Base-by-base conservation (phyloP, 2,329 filamentous ascomycete genomes). In the Fusarium buharicum region DNA sequence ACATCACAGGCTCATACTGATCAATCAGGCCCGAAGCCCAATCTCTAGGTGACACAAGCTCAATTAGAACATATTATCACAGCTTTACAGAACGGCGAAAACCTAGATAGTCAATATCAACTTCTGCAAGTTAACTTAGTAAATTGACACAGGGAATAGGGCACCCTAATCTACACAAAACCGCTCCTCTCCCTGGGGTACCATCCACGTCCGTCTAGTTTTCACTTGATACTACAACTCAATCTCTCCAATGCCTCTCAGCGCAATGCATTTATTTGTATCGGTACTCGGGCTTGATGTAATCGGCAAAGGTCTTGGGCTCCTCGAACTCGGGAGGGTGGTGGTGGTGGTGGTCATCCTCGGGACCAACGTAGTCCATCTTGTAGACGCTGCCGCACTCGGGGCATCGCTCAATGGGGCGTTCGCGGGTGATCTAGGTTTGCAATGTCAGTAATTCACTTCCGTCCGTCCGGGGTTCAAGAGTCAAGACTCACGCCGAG, bases 341-440 rank as follows among this genome's bases (percentile, higher is more conserved):
- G 76, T 84, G 76, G 77, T 80, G 80, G 77, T 91, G 86, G 73
- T 83, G 80, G 76, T 93, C 89, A 68, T 95, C 90, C 75, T 88
- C 78, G 47, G 93, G 88, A 62, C 95, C 95, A 68, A 97, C 82
- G 80, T 97, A 99, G 77, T 97, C 90, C 91, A 98, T 95, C 89
- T 97, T 96, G 85, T 96, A 93, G 70, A 95, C 92, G 78, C 88
- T 92, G 70, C 95, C 95, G 82, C 95, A 99, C 85, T 99, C 95
- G 75, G 88, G 88, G 88, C 95, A 99, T 78, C 95, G 92, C 84
- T 96, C 92, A 71, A 97, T 80, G 55, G 95, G 95, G 77, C 95
- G 93, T 57, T 95, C 89, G 75, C 91, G 91, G 76, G 91, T 90
- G 74, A 96, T 86, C 91, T 95, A 17, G 30, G 40, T 31, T 37